Base-by-base conservation (phyloP, 2,329 filamentous ascomycete genomes). In the Huntiella moniliformis region DNA sequence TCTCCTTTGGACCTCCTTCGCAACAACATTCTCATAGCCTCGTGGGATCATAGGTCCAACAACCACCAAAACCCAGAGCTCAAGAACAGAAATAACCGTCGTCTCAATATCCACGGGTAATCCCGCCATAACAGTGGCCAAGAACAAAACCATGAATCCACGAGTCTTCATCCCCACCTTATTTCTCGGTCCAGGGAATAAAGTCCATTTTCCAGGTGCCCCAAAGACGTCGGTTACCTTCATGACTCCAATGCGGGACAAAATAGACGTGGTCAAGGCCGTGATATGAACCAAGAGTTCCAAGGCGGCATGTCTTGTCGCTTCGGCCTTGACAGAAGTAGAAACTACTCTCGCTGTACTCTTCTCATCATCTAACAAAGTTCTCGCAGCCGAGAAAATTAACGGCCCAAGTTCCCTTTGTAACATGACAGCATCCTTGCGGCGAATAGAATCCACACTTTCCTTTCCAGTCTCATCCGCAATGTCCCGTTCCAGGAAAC, bases 61-160 rank as follows among this genome's bases (percentile, higher is more conserved):
- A 39, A 77, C 58, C 5, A 66, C 63, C 15, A 67, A 53, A 37
- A 71, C 52, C 67, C 74, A 76, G n/a, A 74, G 56, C 36, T 70
- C 66, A 4, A 67, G 57, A 7, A 69, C 54, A 6, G 62, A 65
- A n/a, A 63, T 59, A 1, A 60, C 63, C 2, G 67, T 53, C 35
- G 68, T 60, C 49, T 60, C 60, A 49, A 72, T 67, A 44, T 70
- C 64, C 33, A 66, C 60, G 15, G 70, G 55, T 5, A 61, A 60
- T 41, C 65, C 58, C 46, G 66, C 64, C 15, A 74, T 56, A 6
- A 78, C 56, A 1, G 61, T 63, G 2, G 64, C 59, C 17, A 75
- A 55, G 52, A 77, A 77, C 5, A 77, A 60, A 1, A 66, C 58
- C 12, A 71, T 52, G 45, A 65, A 67, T 47, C 54, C 62, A n/a